Evolutionary conservation across 139 green algal genomes (phyloP).

Genomic region (Chlamydomonas applanata): DNA sequence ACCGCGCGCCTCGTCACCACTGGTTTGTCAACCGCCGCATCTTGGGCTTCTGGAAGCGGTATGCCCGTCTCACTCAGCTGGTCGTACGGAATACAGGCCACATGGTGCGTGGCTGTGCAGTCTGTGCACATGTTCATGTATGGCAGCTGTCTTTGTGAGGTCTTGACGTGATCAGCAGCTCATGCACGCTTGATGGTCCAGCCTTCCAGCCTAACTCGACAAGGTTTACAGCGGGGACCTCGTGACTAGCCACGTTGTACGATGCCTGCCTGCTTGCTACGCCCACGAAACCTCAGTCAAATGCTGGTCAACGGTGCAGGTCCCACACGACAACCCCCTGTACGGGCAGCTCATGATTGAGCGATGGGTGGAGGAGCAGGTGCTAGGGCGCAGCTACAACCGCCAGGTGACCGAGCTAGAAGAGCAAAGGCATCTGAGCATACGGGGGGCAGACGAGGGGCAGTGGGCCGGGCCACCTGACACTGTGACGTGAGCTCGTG

Average conservation of each 20-base stretch:
- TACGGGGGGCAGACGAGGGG: neutral
- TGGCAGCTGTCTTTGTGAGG: too few relatives aligned
- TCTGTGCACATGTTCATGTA: too few relatives aligned
- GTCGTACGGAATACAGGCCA: constrained; percentile 50
- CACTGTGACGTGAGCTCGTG: too few relatives aligned
- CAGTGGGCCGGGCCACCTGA: neutral
- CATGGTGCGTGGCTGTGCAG: constrained; percentile 35
- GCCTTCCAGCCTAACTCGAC: too few relatives aligned
- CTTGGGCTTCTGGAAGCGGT: constrained; percentile 28
- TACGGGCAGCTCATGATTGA: constrained; percentile 26
- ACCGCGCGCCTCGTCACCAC: neutral
- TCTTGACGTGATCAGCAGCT: too few relatives aligned
- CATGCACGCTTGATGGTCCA: too few relatives aligned
- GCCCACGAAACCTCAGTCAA: too few relatives aligned
- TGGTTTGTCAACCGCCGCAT: constrained; percentile 28
- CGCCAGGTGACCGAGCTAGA: constrained; percentile 3
- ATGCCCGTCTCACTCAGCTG: constrained; percentile 27
- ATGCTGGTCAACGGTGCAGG: too few relatives aligned
- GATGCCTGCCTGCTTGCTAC: too few relatives aligned
- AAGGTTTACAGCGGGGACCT: too few relatives aligned
- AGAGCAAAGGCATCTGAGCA: neutral
- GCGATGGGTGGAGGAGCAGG: constrained; percentile 20
- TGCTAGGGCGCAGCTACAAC: constrained; percentile 2
- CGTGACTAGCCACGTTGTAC: too few relatives aligned
- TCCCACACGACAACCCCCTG: constrained; percentile 52